Evolutionary conservation across 2,329 filamentous ascomycete genomes (phyloP).

Genomic region (Fusarium coffeatum): DNA sequence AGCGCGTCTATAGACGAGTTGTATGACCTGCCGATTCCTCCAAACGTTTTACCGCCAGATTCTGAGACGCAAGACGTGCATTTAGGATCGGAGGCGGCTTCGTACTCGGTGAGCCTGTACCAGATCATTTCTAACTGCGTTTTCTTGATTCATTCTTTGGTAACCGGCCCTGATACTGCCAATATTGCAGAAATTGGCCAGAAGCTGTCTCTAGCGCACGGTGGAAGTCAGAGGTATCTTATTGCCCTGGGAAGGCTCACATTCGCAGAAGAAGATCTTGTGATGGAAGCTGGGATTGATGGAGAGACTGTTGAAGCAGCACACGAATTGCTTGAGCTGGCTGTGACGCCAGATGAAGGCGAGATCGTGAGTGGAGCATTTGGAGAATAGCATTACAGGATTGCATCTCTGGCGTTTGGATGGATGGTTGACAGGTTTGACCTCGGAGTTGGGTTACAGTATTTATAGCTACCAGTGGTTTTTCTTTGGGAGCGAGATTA

Average conservation of each 20-base stretch:
- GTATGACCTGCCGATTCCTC: slow-evolving; percentile 66
- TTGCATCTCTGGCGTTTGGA: slow-evolving; percentile 30
- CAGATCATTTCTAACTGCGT: slow-evolving; percentile 62
- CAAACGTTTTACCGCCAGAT: slow-evolving; percentile 52
- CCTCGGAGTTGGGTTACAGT: slow-evolving; percentile 1
- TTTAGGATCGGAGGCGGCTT: slow-evolving; percentile 22
- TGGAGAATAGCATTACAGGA: slow-evolving; percentile 46
- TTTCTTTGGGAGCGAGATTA: slow-evolving; percentile 24
- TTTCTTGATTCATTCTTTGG: slow-evolving; percentile 63
- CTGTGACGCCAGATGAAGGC: slow-evolving; percentile 79
- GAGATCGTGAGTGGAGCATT: slow-evolving; percentile 58
- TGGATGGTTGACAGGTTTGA: slow-evolving; percentile 3
- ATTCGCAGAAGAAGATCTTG: slow-evolving; percentile 81
- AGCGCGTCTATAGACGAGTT: slow-evolving; percentile 77
- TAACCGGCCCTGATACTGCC: slow-evolving; percentile 61
- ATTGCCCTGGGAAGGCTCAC: slow-evolving; percentile 85
- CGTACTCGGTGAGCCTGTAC: slow-evolving; percentile 51
- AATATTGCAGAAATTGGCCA: slow-evolving; percentile 70
- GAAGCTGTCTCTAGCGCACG: slow-evolving; percentile 76
- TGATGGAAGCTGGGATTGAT: slow-evolving; percentile 81
- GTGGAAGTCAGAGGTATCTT: slow-evolving; percentile 84
- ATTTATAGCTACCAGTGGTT: neutral
- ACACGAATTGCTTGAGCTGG: slow-evolving; percentile 81
- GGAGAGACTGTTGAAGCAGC: slow-evolving; percentile 84
- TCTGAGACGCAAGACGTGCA: slow-evolving; percentile 14